Percentiles rank a stretch among this genome's conserved stretches.
phyloP scores from a whole-genome alignment of 805 yeast genomes.

The Vanderwaltozyma yarrowii region DNA sequence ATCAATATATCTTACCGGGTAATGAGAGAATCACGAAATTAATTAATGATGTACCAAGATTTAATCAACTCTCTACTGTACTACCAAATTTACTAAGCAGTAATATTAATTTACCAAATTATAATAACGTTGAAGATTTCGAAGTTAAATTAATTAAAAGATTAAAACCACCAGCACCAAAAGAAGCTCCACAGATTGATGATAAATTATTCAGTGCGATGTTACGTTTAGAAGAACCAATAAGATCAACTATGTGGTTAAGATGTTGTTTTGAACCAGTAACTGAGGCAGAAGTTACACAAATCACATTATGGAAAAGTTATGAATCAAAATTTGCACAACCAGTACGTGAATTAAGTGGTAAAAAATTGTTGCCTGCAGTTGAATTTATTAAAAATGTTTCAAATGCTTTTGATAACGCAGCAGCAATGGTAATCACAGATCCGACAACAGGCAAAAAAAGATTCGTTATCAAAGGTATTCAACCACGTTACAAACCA shows the following conservation, averaged over 20 bases:
- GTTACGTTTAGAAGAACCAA: slow-evolving; percentile 65
- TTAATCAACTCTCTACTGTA: slow-evolving; percentile 43
- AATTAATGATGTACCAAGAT: slow-evolving; percentile 37
- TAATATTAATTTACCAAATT: slow-evolving; percentile 32
- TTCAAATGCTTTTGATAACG: slow-evolving; percentile 73
- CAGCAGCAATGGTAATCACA: slow-evolving; percentile 86
- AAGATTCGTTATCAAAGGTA: slow-evolving; percentile 87
- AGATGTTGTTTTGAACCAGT: slow-evolving; percentile 80
- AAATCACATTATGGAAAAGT: slow-evolving; percentile 90
- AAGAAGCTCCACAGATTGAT: slow-evolving; percentile 51
- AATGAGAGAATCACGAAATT: slow-evolving; percentile 44
- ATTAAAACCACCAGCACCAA: slow-evolving; percentile 55
- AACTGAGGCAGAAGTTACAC: slow-evolving; percentile 78
- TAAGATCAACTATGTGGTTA: slow-evolving; percentile 90
- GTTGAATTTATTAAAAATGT: slow-evolving; percentile 96
- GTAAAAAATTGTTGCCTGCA: slow-evolving; percentile 69
- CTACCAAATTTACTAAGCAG: slow-evolving; percentile 53
- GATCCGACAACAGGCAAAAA: slow-evolving; percentile 53
- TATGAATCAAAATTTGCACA: slow-evolving; percentile 80
- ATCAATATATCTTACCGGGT: slow-evolving; percentile 66
- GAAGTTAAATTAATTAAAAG: slow-evolving; percentile 39
- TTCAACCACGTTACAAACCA: slow-evolving; percentile 67
- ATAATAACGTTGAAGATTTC: slow-evolving; percentile 20
- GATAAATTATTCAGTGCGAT: slow-evolving; percentile 48
- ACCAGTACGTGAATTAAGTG: slow-evolving; percentile 36